Percentiles rank a stretch among this genome's conserved stretches.
Evolutionary conservation across 148 eudicot species (phyloP).

Genomic region (Diospyros kaki): DNA sequence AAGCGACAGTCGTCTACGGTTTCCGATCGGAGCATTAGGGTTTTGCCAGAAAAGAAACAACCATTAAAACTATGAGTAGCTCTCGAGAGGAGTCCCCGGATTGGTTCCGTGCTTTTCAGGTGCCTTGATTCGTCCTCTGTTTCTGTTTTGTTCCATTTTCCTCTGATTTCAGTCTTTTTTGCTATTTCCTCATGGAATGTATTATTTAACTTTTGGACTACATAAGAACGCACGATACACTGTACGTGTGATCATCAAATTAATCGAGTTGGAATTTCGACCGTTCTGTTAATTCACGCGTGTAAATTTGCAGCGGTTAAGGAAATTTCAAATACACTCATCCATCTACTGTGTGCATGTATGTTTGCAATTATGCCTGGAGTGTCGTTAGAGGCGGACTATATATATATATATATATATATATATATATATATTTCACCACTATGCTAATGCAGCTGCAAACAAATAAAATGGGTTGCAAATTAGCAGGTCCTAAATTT

Average conservation of each 20-base stretch:
- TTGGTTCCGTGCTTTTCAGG: slow-evolving; percentile 73
- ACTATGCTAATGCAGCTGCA: too few species aligned
- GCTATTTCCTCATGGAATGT: too few species aligned
- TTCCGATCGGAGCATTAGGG: background rate
- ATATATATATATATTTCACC: too few species aligned
- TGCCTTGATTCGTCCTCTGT: background rate
- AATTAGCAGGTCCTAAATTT: too few species aligned
- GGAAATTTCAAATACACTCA: background rate
- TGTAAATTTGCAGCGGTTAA: background rate
- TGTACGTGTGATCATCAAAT: background rate
- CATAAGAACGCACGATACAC: background rate
- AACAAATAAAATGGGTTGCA: too few species aligned
- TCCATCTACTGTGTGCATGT: background rate
- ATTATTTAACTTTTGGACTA: too few species aligned
- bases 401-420: too few species aligned
- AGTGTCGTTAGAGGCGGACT: too few species aligned
- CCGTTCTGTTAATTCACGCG: background rate
- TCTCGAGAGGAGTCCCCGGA: slow-evolving; percentile 66
- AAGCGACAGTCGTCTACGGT: too few species aligned
- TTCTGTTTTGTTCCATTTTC: background rate
- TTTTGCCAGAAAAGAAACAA: background rate
- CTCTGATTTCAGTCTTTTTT: background rate
- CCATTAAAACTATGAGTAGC: slow-evolving; percentile 17
- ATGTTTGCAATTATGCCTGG: background rate
- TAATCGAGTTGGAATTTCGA: background rate